Conservation (phyloP, 495 filamentous ascomycete species). For the Aspergillus kassunensis region DNA sequence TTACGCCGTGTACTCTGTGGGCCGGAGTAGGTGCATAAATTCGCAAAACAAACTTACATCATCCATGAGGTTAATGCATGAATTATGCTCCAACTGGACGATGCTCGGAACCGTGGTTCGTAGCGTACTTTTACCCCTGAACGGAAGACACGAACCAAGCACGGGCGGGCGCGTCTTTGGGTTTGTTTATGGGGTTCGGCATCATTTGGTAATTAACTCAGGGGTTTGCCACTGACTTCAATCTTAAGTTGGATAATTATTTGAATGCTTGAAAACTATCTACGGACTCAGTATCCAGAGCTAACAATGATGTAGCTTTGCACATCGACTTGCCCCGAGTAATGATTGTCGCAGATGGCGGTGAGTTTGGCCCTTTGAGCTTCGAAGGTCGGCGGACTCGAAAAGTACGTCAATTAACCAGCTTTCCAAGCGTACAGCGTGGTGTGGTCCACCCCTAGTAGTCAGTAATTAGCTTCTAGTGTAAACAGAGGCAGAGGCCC, state of each 20-base stretch:
- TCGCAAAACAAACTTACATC: background rate
- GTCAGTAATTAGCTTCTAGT: too few relatives aligned
- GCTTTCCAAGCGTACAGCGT: background rate
- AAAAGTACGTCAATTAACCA: slow-evolving; percentile 3
- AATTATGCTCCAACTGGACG: background rate
- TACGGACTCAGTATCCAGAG: too few relatives aligned
- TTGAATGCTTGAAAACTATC: too few relatives aligned
- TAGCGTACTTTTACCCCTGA: slow-evolving; percentile 29
- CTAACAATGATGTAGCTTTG: too few relatives aligned
- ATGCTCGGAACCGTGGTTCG: slow-evolving; percentile 39
- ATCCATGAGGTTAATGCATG: slow-evolving; percentile 5
- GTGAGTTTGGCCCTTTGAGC: slow-evolving; percentile 5
- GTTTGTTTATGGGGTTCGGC: slow-evolving; percentile 20
- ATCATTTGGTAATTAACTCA: slow-evolving; percentile 2
- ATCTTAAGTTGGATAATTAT: too few relatives aligned
- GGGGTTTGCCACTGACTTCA: background rate
- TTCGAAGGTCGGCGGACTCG: slow-evolving; percentile 2
- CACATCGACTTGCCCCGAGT: too few relatives aligned
- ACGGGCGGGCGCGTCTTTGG: background rate
- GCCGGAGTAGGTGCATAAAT: background rate
- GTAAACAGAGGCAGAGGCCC: too few relatives aligned
- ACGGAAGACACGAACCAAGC: slow-evolving; percentile 21
- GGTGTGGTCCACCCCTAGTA: too few relatives aligned
- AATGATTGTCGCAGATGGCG: slow-evolving; percentile 18
- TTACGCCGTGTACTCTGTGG: too few relatives aligned